Conservation (phyloP, 1,139 yeast genomes). For the Trichomonascaceae sp. region DNA sequence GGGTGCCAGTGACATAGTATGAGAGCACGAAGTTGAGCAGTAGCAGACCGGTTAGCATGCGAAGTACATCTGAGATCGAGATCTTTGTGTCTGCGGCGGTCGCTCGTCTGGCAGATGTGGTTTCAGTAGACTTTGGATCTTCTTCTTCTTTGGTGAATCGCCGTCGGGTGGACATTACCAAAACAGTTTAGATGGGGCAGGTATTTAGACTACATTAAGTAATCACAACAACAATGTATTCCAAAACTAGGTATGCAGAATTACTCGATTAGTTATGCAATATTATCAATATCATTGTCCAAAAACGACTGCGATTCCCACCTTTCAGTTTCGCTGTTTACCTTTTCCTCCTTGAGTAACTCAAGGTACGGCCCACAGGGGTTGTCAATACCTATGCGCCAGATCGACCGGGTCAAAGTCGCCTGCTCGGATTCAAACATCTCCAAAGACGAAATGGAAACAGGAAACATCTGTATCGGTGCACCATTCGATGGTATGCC, state of each 20-base stretch:
- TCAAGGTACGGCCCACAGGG: not conserved
- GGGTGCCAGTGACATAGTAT: conserved; percentile 24
- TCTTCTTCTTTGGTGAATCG: too few relatives aligned
- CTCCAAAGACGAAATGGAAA: too few relatives aligned
- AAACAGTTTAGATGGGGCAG: too few relatives aligned
- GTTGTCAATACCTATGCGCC: not conserved
- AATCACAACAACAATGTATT: too few relatives aligned
- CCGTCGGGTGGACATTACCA: too few relatives aligned
- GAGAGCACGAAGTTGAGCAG: conserved; percentile 34
- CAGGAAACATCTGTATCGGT: too few relatives aligned
- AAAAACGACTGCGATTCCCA: not conserved
- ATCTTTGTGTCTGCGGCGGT: too few relatives aligned
- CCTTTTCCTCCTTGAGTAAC: not conserved
- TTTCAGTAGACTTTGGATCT: not conserved
- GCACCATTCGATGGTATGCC: too few relatives aligned
- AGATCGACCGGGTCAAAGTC: not conserved
- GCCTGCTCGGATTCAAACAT: too few relatives aligned
- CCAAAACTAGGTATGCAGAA: too few relatives aligned
- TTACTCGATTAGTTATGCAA: too few relatives aligned
- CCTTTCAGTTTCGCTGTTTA: not conserved
- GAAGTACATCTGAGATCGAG: conserved; percentile 29
- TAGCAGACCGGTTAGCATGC: conserved; percentile 37
- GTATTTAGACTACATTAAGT: too few relatives aligned
- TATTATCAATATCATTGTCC: not conserved
- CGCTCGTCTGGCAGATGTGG: not conserved